Evolutionary conservation across 805 yeast species (phyloP).

Genomic region (Yarrowia phangngaensis): DNA sequence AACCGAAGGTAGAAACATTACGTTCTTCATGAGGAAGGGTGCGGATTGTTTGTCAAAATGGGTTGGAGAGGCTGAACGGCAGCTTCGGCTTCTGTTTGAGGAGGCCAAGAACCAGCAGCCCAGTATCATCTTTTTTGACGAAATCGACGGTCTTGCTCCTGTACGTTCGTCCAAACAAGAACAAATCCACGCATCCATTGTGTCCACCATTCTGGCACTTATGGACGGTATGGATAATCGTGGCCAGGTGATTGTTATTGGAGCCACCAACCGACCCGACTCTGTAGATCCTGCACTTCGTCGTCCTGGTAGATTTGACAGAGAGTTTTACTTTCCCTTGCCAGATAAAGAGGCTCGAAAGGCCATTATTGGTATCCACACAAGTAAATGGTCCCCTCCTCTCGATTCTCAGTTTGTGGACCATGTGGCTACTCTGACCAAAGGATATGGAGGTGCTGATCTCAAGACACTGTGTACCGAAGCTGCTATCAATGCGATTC

Average conservation of each 20-base stretch:
- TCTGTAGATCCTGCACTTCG: constrained; percentile 97
- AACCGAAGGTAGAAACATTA: constrained; percentile 75
- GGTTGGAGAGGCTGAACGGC: constrained; percentile 99
- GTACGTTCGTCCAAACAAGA: constrained; percentile 96
- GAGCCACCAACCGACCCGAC: constrained; percentile 97
- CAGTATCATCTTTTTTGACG: constrained; percentile 92
- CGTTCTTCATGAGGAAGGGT: constrained; percentile 97
- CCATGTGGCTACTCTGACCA: constrained; percentile 72
- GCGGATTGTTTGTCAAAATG: constrained; percentile 96
- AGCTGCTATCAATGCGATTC: constrained; percentile 88
- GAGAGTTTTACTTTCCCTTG: constrained; percentile 93
- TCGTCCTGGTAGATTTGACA: constrained; percentile 94
- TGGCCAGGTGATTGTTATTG: constrained; percentile 96
- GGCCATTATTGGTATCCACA: constrained; percentile 78
- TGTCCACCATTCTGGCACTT: constrained; percentile 85
- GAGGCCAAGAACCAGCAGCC: constrained; percentile 97
- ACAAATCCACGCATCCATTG: constrained; percentile 96
- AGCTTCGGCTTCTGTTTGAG: constrained; percentile 81
- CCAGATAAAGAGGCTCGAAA: constrained; percentile 79
- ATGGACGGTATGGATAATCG: constrained; percentile 99
- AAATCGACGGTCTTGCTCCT: constrained; percentile 97
- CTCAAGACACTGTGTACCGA: constrained; percentile 91
- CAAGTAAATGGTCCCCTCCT: constrained; percentile 83
- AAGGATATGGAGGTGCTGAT: constrained; percentile 98
- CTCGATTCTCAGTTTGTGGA: constrained; percentile 54